Base-by-base conservation (phyloP, 108 stramenopile species). In the Fistulifera pelliculosa region DNA sequence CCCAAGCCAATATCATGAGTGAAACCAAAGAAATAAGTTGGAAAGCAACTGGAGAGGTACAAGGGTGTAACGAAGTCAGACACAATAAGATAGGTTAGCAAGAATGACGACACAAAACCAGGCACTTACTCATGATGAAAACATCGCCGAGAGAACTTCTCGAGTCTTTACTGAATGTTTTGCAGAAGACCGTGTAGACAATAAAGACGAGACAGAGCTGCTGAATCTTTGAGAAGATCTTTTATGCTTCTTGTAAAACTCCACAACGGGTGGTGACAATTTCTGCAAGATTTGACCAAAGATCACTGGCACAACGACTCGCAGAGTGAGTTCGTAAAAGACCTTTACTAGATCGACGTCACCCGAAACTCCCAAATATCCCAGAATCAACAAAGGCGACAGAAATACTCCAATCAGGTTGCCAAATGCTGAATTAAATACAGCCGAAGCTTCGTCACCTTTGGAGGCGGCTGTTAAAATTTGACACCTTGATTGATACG, bases 391-490 rank as follows among this genome's bases (percentile, higher is more conserved):
- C 3, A 54, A 15, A 7, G 86, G 86, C 26, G 68, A 79, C 10
- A 83, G 23, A 62, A 87, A 76, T 45, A 83, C 80, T 0, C 86
- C 86, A 41, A 81, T 41, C 38, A 82, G 14, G 55, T 83, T 87
- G 6, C 79, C 79, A 49, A 69, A 69, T 14, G 81, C 77, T 0
- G 77, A 58, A 64, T 81, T 88, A 68, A 88, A 82, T 41, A 94
- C 73, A 13, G 92, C 82, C 1, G 80, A 41, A 28, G 87, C 86
- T 53, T 87, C 87, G 56, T 94, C 93, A 3, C 93, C 93, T 1
- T 74, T 80, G 5, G 80, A 56, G 40, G 64, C 58, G 55, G 75
- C 86, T 23, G 86, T 88, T 27, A 94, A 61, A 11, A 94, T 84
- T n/a, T 35, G 31, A 35, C 31, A 35, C 31, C 31, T 35, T 3